Percentiles rank a stretch among this genome's conserved stretches.
These are phyloP conservation scores for Eutrema yunnanense DNA, from an alignment of 345 rosid species.

Conservation along the genomic window DNA sequence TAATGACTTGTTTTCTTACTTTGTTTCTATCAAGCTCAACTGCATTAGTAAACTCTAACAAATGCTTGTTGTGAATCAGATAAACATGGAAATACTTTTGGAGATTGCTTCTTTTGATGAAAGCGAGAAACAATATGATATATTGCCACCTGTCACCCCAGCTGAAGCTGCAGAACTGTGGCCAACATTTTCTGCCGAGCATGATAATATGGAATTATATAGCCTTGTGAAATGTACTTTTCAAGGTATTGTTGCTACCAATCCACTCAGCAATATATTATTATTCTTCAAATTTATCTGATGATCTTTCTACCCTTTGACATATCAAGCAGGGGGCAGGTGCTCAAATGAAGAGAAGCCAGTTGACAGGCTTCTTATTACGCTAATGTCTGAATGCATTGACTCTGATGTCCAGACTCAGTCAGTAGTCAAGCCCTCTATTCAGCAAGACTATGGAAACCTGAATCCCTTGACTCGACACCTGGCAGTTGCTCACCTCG, in stretches of 20 bases:
- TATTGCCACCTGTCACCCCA: constrained; percentile 38
- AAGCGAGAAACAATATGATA: constrained; percentile 46
- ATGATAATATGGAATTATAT: constrained; percentile 39
- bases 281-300: neutral
- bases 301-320: constrained; percentile 13
- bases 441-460: constrained; percentile 45
- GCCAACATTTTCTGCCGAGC: constrained; percentile 39
- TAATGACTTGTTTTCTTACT: neutral
- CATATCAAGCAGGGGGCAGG: constrained; percentile 39
- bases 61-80: constrained; percentile 41
- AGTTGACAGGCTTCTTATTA: constrained; percentile 54
- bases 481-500: constrained; percentile 73
- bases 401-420: constrained; percentile 50
- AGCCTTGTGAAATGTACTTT: constrained; percentile 46
- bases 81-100: constrained; percentile 48
- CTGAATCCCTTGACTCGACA: constrained; percentile 65
- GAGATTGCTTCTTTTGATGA: constrained; percentile 68
- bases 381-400: constrained; percentile 61
- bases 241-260: constrained; percentile 50
- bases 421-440: constrained; percentile 33
- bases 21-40: neutral
- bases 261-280: neutral
- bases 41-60: neutral
- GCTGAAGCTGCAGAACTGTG: constrained; percentile 50
- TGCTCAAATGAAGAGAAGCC: constrained; percentile 76